These are phyloP conservation scores for Sodiomyces alkalinus DNA, from an alignment of 2,329 filamentous ascomycete species.

Conservation along the genomic window DNA sequence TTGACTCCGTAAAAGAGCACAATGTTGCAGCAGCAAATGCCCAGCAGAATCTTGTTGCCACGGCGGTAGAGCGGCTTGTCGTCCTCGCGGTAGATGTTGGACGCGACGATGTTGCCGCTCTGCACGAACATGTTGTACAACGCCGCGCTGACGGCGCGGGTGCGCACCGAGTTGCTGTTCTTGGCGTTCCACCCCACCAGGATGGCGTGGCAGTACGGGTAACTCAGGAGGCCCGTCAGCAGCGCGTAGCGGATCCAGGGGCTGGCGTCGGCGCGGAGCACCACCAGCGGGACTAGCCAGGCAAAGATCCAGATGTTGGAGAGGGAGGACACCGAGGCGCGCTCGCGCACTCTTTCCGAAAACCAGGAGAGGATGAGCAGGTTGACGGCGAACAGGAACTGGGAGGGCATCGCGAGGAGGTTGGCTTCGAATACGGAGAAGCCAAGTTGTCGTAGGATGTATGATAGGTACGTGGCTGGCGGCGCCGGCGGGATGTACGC, in stretches of 20 bases:
- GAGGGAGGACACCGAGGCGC: slow-evolving; percentile 26
- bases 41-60: slow-evolving; percentile 34
- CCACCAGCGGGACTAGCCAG: slow-evolving; percentile 27
- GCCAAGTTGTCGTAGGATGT: slow-evolving; percentile 25
- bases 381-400: slow-evolving; percentile 28
- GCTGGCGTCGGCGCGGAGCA: slow-evolving; percentile 18
- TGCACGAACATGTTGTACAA: slow-evolving; percentile 33
- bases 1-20: slow-evolving; percentile 27
- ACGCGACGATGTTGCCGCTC: slow-evolving; percentile 24
- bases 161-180: slow-evolving; percentile 32
- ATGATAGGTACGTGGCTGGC: slow-evolving; percentile 28
- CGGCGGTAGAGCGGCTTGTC: slow-evolving; percentile 36
- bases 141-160: slow-evolving; percentile 28
- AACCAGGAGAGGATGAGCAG: slow-evolving; percentile 30
- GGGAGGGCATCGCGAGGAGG: slow-evolving; percentile 27
- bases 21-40: slow-evolving; percentile 30
- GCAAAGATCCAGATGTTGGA: slow-evolving; percentile 36
- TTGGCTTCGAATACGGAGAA: slow-evolving; percentile 30
- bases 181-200: slow-evolving; percentile 30
- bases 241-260: slow-evolving; percentile 27
- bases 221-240: slow-evolving; percentile 23
- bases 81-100: slow-evolving; percentile 38
- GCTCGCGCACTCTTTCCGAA: slow-evolving; percentile 26
- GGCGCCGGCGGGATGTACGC: slow-evolving; percentile 25
- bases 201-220: slow-evolving; percentile 33